Conservation (phyloP, 1,139 yeast genomes). For the Fermentozyma sake region DNA sequence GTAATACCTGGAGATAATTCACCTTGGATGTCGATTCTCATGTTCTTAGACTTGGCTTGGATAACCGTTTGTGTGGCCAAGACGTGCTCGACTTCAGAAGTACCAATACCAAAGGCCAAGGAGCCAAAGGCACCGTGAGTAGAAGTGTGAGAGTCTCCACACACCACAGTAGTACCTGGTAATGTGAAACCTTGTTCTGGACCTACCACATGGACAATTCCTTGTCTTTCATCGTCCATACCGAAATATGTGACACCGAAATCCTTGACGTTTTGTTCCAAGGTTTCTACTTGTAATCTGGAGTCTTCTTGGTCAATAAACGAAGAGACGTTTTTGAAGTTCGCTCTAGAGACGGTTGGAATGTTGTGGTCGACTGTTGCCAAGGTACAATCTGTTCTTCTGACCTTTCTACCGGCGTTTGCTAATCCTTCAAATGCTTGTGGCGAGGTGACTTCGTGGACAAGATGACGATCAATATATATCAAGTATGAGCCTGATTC, state of each 20-base stretch:
- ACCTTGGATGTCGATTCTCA: constrained; percentile 85
- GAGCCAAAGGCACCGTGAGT: constrained; percentile 99
- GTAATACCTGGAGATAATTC: constrained; percentile 84
- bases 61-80: constrained; percentile 94
- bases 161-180: constrained; percentile 97
- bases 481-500: constrained; percentile 81
- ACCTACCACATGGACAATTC: constrained; percentile 96
- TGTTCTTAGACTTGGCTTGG: constrained; percentile 91
- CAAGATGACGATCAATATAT: constrained; percentile 93
- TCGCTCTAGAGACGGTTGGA: constrained; percentile 81
- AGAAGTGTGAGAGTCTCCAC: constrained; percentile 98
- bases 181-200: constrained; percentile 98
- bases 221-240: constrained; percentile 90
- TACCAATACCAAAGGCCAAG: constrained; percentile 98
- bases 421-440: constrained; percentile 96
- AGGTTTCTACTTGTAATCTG: constrained; percentile 83
- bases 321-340: constrained; percentile 69
- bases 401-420: constrained; percentile 80
- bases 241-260: constrained; percentile 91
- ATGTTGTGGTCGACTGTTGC: constrained; percentile 98
- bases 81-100: constrained; percentile 98
- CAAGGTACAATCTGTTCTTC: constrained; percentile 91
- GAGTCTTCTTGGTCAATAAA: constrained; percentile 91
- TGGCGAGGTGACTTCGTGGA: constrained; percentile 97
- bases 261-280: constrained; percentile 87